A percentile compares a stretch with the other conserved stretches of the same genome.
phyloP scores from a whole-genome alignment of 495 filamentous ascomycete species.

The Delitschia confertaspora region DNA sequence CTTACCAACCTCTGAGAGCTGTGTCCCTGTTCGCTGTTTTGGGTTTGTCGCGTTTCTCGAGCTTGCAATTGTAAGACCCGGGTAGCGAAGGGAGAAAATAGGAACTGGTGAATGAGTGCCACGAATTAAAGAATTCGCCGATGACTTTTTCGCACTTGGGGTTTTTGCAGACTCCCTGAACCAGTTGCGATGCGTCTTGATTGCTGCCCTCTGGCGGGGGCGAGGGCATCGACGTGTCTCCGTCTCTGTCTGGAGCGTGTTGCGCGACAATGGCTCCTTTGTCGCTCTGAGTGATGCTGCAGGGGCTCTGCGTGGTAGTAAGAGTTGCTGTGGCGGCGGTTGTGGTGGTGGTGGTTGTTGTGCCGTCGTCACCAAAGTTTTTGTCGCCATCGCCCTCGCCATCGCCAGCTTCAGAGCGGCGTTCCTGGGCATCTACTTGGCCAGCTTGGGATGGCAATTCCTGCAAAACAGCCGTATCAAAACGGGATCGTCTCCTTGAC shows the following conservation, averaged over 20 bases:
- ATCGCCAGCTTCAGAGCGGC: not conserved
- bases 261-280: no score
- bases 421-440: not conserved
- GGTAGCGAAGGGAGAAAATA: slow-evolving; percentile 30
- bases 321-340: not conserved
- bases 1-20: slow-evolving; percentile 26
- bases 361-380: not conserved
- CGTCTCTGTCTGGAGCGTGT: no score
- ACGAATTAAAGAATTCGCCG: slow-evolving; percentile 30
- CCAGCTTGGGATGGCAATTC: not conserved
- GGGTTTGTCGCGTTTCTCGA: slow-evolving; percentile 3
- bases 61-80: slow-evolving; percentile 22
- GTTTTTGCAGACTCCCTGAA: slow-evolving; percentile 22
- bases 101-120: slow-evolving; percentile 24
- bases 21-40: slow-evolving; percentile 12
- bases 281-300: no score
- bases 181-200: slow-evolving; percentile 5
- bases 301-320: no score
- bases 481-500: slow-evolving; percentile 9
- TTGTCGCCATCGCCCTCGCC: slow-evolving; percentile 1
- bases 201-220: slow-evolving; percentile 3
- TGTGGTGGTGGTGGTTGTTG: not conserved
- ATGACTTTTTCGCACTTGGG: slow-evolving; percentile 22
- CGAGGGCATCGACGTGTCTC: not conserved
- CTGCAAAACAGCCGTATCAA: not conserved